Base-by-base conservation (phyloP, 371 early-diverging fungal species). In the Mortierella sp. region DNA sequence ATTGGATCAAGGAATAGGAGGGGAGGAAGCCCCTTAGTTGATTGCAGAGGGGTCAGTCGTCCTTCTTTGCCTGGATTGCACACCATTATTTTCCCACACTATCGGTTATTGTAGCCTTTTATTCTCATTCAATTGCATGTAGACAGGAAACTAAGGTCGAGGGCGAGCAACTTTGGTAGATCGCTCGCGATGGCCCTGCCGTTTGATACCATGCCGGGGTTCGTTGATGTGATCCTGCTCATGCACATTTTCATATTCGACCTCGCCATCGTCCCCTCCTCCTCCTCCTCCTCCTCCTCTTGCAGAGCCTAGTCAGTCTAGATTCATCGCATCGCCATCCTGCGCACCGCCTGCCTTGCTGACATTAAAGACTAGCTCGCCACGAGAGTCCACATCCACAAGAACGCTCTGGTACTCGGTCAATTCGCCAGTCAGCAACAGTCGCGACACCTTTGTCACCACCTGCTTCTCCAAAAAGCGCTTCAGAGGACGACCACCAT, bases 401-500 rank as follows among this genome's bases (percentile, higher is more conserved):
- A 80, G 42, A 38, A 91, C 89, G 38, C 58, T 76, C 74, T 88
- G 80, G 57, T 88, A 85, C 26, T 94, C 93, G 1, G 78, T 71
- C 78, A 95, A 82, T 57, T 91, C 88, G 47, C 95, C 95, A 1
- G 89, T 82, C 34, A 96, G 86, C 54, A 96, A 82, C 89, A 96
- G 89, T 58, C 92, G 91, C 9, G 95, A 93, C 10, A 97, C 87
- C 74, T 93, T 91, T 38, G 95, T 96, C 65, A 95, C 95, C 7
- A 94, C 74, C n/a, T 92, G 84, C 88, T 94, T 94, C 76, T 93
- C 92, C 26, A 94, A 91, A 63, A 92, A 88, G 13, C 94, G 81
- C 78, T 93, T 93, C 52, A 95, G 82, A 54, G 95, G 95, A 55
- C 91, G 91, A 28, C 93, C 96, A 78, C 98, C 98, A 89, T 96